phyloP scores from a whole-genome alignment of 169 alveolate genomes.

The Cryptosporidium bovis region DNA sequence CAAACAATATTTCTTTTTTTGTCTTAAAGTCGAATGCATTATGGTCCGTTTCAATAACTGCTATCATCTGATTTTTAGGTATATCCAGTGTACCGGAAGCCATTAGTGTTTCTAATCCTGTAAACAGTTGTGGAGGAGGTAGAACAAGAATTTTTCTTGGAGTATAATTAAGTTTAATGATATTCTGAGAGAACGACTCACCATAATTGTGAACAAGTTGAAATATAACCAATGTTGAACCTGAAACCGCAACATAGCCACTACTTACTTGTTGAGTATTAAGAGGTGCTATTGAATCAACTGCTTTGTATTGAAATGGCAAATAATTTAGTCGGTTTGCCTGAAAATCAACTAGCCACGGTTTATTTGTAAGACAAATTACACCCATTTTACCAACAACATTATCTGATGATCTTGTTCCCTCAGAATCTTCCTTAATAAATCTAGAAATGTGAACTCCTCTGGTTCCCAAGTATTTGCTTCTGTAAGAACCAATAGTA shows the following conservation, averaged over 20 bases:
- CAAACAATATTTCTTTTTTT: constrained; percentile 40
- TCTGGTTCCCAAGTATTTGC: constrained; percentile 94
- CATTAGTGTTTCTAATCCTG: constrained; percentile 78
- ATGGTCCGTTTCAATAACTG: constrained; percentile 91
- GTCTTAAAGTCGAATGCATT: constrained; percentile 83
- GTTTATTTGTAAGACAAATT: constrained; percentile 88
- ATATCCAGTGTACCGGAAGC: constrained; percentile 70
- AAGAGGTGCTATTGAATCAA: constrained; percentile 90
- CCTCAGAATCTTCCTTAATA: constrained; percentile 7
- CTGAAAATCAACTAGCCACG: constrained; percentile 88
- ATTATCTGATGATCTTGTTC: too few relatives aligned
- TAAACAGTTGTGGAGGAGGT: constrained; percentile 85
- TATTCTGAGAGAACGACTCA: constrained; percentile 90
- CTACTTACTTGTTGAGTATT: constrained; percentile 86
- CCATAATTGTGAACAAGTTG: constrained; percentile 84
- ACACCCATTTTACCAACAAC: constrained; percentile 79
- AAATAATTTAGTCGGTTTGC: constrained; percentile 83
- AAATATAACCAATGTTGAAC: constrained; percentile 87
- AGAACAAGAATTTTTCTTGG: constrained; percentile 90
- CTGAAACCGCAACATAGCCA: constrained; percentile 92
- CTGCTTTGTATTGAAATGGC: constrained; percentile 88
- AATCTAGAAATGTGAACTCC: constrained; percentile 88
- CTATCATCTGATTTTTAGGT: constrained; percentile 83
- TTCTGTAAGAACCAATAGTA: constrained; percentile 93
- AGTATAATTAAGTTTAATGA: constrained; percentile 90